phyloP scores from a whole-genome alignment of 768 basidiomycete genomes.

The Lactarius hatsudake region DNA sequence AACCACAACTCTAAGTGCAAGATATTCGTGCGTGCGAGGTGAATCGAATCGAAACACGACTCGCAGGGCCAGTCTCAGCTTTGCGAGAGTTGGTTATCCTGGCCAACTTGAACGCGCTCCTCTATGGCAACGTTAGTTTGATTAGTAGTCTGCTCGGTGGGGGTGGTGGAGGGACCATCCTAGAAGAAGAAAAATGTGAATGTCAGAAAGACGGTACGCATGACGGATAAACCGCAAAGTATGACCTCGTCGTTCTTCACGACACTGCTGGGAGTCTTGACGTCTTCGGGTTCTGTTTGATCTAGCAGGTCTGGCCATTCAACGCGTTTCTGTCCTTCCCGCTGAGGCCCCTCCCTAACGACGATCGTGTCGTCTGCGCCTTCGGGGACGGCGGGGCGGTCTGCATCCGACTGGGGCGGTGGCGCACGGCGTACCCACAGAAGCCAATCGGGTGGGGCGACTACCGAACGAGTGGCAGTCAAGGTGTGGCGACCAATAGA shows the following conservation, averaged over 20 bases:
- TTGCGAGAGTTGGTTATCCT: background rate
- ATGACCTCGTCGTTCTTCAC: background rate
- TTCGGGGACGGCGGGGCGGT: background rate
- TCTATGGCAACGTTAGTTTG: background rate
- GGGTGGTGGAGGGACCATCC: background rate
- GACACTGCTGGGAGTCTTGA: background rate
- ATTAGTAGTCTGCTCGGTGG: background rate
- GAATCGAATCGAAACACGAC: background rate
- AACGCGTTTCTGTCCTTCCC: background rate
- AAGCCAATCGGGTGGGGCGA: constrained; percentile 26
- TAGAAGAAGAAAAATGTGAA: background rate
- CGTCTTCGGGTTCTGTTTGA: background rate
- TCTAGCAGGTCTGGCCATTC: background rate
- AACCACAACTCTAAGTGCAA: background rate
- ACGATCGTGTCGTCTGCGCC: background rate
- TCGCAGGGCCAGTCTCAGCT: constrained; percentile 1
- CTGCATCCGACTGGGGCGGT: background rate
- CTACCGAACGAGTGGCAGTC: constrained; percentile 10
- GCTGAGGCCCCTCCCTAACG: background rate
- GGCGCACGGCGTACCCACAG: constrained; percentile 25
- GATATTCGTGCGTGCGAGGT: background rate
- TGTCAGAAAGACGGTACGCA: background rate
- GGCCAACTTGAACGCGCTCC: background rate
- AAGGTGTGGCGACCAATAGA: constrained; percentile 32
- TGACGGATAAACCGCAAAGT: background rate